Evolutionary conservation across 31 red algal species (phyloP).

Genomic region (Odonthalia washingtoniensis): DNA sequence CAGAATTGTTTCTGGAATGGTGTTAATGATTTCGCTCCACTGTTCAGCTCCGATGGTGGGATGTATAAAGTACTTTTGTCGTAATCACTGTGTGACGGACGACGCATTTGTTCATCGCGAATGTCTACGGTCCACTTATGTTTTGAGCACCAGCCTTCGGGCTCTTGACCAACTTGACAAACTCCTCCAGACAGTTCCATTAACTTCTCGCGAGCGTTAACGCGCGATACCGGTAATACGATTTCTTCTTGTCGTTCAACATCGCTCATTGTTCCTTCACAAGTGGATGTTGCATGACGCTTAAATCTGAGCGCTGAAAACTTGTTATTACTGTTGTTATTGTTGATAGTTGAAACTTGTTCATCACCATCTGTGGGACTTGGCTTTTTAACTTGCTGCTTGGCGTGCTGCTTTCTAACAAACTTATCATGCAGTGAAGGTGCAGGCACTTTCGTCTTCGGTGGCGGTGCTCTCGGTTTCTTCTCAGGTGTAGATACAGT

Average conservation of each 20-base stretch:
- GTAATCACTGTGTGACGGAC: slow-evolving; percentile 76
- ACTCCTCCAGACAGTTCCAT: slow-evolving; percentile 13
- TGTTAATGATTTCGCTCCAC: slow-evolving; percentile 59
- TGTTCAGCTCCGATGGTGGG: slow-evolving; percentile 65
- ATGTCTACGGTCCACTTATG: slow-evolving; percentile 85
- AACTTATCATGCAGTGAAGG: too few species aligned
- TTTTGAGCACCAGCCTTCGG: slow-evolving; percentile 75
- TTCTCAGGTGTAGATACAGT: too few species aligned
- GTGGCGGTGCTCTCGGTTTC: too few species aligned
- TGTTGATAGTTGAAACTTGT: neutral
- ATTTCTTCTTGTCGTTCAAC: neutral
- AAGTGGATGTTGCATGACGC: neutral
- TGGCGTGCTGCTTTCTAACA: too few species aligned
- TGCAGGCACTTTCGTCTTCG: too few species aligned
- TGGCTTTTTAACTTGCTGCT: neutral
- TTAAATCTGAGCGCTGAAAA: neutral
- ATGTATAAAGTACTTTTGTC: slow-evolving; percentile 92
- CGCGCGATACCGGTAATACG: neutral
- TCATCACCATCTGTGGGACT: neutral
- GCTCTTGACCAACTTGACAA: slow-evolving; percentile 50
- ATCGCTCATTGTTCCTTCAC: slow-evolving; percentile 2
- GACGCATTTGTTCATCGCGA: slow-evolving; percentile 78
- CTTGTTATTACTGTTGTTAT: neutral
- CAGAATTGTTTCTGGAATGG: slow-evolving; percentile 99
- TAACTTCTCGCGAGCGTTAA: slow-evolving; percentile 53